Evolutionary conservation across 2,329 filamentous ascomycete species (phyloP).

Genomic region (Eutypella sp.): DNA sequence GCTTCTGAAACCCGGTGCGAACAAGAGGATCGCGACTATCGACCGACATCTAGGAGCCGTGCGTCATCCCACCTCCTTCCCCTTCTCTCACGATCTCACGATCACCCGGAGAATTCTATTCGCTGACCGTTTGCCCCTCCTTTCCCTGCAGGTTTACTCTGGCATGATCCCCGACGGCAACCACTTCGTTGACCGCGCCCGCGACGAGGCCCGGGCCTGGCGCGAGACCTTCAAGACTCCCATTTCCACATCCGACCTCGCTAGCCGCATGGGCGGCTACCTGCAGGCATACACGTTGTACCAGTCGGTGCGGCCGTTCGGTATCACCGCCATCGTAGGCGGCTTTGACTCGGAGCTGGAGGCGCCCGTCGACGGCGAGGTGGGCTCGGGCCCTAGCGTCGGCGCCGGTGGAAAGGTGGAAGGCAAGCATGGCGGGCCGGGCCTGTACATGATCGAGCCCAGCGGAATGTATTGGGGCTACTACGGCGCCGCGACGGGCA

Average conservation of each 20-base stretch:
- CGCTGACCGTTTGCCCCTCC: neutral
- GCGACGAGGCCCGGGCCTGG: conserved; percentile 90
- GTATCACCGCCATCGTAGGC: conserved; percentile 88
- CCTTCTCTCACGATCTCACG: neutral
- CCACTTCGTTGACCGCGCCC: conserved; percentile 89
- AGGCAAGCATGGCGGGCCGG: conserved; percentile 79
- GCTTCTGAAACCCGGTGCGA: conserved; percentile 88
- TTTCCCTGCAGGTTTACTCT: conserved; percentile 71
- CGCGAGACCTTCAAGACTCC: conserved; percentile 91
- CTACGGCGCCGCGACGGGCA: conserved; percentile 95
- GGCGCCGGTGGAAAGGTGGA: conserved; percentile 79
- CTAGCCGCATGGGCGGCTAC: conserved; percentile 90
- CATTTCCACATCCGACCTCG: conserved; percentile 82
- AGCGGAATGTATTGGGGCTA: conserved; percentile 98
- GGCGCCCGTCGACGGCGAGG: conserved; percentile 81
- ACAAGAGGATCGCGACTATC: conserved; percentile 94
- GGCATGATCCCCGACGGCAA: conserved; percentile 92
- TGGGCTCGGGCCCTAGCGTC: conserved; percentile 71
- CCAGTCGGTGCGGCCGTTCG: conserved; percentile 92
- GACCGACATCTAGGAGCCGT: conserved; percentile 93
- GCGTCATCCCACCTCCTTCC: conserved; percentile 34
- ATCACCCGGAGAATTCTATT: conserved; percentile 1
- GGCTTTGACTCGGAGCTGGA: conserved; percentile 91
- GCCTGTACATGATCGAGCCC: conserved; percentile 98
- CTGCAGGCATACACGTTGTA: conserved; percentile 97